These are phyloP conservation scores for Cephaloascus fragrans DNA, from an alignment of 805 yeast genomes.

Conservation along the genomic window DNA sequence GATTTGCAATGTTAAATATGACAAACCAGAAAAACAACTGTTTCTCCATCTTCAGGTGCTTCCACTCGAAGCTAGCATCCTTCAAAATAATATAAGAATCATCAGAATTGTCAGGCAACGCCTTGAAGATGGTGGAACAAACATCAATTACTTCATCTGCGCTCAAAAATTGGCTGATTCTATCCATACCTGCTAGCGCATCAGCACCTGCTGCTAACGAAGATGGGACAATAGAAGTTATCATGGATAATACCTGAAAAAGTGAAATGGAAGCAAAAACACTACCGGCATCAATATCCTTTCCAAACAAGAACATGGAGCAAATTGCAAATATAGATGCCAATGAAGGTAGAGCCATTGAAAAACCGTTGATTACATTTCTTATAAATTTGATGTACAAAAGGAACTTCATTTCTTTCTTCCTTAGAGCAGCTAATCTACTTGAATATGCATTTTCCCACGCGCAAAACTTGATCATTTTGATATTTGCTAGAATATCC, in stretches of 20 bases:
- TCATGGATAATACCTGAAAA: conserved; percentile 31
- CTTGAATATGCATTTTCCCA: conserved; percentile 35
- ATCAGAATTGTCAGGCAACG: neutral
- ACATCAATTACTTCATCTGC: conserved; percentile 1
- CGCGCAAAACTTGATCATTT: conserved; percentile 33
- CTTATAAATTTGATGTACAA: conserved; percentile 31
- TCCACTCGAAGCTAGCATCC: neutral
- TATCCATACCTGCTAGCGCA: conserved; percentile 27
- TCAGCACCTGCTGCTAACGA: conserved; percentile 36
- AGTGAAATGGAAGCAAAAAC: conserved; percentile 33
- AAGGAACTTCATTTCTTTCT: conserved; percentile 26
- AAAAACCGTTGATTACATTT: conserved; percentile 31
- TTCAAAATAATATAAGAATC: neutral
- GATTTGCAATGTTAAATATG: neutral
- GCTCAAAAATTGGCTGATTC: conserved; percentile 13
- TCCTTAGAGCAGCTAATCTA: conserved; percentile 23
- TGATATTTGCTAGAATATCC: conserved; percentile 28
- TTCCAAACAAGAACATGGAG: conserved; percentile 35
- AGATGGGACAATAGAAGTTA: conserved; percentile 31
- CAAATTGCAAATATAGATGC: conserved; percentile 36
- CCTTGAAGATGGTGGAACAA: neutral
- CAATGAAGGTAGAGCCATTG: conserved; percentile 31
- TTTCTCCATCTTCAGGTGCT: neutral
- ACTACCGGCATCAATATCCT: conserved; percentile 22
- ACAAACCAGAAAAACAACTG: neutral